phyloP scores from a whole-genome alignment of 306 rosid species.

The Castanea crenata region DNA sequence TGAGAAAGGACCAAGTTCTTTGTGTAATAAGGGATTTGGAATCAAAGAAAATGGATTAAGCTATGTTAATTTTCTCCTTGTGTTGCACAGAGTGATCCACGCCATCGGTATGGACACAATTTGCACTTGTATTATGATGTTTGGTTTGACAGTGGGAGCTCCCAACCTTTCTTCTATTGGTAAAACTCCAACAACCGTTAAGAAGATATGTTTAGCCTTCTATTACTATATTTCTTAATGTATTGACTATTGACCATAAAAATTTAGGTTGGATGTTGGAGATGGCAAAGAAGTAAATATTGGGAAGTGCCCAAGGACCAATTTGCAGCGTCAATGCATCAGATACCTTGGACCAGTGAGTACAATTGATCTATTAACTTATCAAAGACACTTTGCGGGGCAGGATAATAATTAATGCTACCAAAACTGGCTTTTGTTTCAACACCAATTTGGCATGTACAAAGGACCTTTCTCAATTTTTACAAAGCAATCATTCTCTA shows the following conservation, averaged over 20 bases:
- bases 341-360: slow-evolving; percentile 83
- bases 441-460: not conserved
- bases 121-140: slow-evolving; percentile 59
- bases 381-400: not conserved
- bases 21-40: not conserved
- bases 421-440: not conserved
- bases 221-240: slow-evolving; percentile 4
- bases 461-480: too few species aligned
- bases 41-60: not conserved
- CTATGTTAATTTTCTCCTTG: not conserved
- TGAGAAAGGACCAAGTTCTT: too few species aligned
- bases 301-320: slow-evolving; percentile 55
- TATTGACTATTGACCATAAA: slow-evolving; percentile 11
- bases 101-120: slow-evolving; percentile 92
- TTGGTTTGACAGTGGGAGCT: slow-evolving; percentile 67
- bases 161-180: slow-evolving; percentile 88
- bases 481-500: too few species aligned
- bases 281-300: slow-evolving; percentile 75
- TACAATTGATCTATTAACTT: not conserved
- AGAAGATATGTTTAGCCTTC: not conserved
- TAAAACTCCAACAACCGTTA: slow-evolving; percentile 18
- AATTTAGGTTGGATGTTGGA: slow-evolving; percentile 86
- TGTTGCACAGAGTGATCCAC: slow-evolving; percentile 67
- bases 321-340: slow-evolving; percentile 65
- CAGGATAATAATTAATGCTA: too few species aligned